phyloP scores from a whole-genome alignment of 768 basidiomycete species.

The Collybia sordida region DNA sequence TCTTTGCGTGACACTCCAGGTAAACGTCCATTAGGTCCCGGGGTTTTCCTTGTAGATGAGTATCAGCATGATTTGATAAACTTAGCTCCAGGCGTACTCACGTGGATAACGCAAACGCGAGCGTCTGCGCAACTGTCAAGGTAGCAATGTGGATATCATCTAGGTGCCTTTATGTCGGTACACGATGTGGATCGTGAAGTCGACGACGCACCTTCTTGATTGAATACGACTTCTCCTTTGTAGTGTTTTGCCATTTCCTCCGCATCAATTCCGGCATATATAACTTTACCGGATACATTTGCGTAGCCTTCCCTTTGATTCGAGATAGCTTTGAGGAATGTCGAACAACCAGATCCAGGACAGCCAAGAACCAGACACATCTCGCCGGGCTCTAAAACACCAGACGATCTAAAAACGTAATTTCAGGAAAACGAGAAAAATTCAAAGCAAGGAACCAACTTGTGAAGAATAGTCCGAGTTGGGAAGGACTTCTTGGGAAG shows the following conservation, averaged over 20 bases:
- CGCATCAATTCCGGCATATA: conserved; percentile 78
- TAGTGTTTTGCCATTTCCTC: conserved; percentile 75
- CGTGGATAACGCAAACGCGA: conserved; percentile 69
- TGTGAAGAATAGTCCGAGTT: conserved; percentile 58
- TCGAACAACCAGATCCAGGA: conserved; percentile 82
- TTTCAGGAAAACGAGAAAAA: not conserved
- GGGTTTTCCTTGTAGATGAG: conserved; percentile 49
- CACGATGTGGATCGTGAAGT: not conserved
- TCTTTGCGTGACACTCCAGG: conserved; percentile 62
- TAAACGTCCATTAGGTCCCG: conserved; percentile 72
- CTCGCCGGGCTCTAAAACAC: conserved; percentile 74
- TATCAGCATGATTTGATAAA: conserved; percentile 3
- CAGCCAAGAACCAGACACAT: conserved; percentile 87
- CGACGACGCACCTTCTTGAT: conserved; percentile 57
- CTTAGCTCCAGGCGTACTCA: conserved; percentile 17
- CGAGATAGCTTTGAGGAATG: conserved; percentile 82
- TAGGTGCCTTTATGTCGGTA: conserved; percentile 19
- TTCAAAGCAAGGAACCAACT: conserved; percentile 30
- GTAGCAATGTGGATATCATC: conserved; percentile 85
- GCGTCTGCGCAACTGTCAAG: conserved; percentile 75
- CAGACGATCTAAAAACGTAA: conserved; percentile 48
- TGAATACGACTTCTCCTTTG: conserved; percentile 79
- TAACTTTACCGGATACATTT: conserved; percentile 66
- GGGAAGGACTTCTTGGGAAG: conserved; percentile 36
- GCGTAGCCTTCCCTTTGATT: conserved; percentile 71